Evolutionary conservation across 2,329 filamentous ascomycete genomes (phyloP), one percentile per base, ranked within the genome.

Genomic region (Paecilomyces dactylethromorphus): DNA sequence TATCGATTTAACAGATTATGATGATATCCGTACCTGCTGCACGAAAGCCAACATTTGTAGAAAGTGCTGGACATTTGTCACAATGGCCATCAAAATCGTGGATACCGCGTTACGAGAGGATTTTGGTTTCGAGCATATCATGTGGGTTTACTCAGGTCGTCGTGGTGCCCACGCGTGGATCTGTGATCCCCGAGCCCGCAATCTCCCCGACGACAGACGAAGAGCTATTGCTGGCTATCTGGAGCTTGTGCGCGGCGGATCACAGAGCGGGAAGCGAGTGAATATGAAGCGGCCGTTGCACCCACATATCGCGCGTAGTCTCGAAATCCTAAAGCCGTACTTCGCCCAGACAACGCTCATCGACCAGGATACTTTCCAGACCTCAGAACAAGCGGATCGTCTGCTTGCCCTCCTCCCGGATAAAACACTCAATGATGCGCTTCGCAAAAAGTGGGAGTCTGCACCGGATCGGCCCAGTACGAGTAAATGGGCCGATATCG

Each of bases 1-100:
- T 88, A 97, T 99, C 68, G 94, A 99, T 84, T 84, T 99, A 84
- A 97, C 94, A 57, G 94, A 97, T 77, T 99, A 99, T 76, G 94
- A 99, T 72, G 91, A 96, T 64, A 90, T 99, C 64, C 87, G 94
- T 66, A 97, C 92, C 29, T 99, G 94, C 77, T 99, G 94, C 73
- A 87, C 88, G 68, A 92, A 93, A 72, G 91, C 93, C 8, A 95
- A 90, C 66, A 97, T 99, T 64, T 99, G 94, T 74, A 82, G 81
- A 64, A 94, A 92, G 72, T 99, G 94, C 78, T 99, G 94, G 94
- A 83, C 89, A 55, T 99, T 97, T 74, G 95, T 96, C 67, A 96
- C 91, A 24, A 97, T 99, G 92, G 90, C 94, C 7, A 93, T 99
- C 72, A 94, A 95, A 71, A 91, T 97, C 15, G 82, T 97, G 12